phyloP scores from a whole-genome alignment of 208 protist species.

The Crithidia thermophila region DNA sequence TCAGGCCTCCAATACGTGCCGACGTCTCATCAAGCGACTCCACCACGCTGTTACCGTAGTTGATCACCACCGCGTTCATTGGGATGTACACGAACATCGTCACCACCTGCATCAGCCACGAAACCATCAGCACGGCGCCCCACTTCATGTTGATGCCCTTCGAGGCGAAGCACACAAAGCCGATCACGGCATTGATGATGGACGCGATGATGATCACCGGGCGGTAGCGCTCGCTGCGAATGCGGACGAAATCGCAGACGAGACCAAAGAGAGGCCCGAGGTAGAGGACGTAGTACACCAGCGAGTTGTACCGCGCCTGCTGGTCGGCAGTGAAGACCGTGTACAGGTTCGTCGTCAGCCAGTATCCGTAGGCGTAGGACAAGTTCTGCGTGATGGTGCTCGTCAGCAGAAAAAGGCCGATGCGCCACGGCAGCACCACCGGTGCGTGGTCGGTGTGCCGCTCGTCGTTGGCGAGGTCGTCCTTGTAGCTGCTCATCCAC shows the following conservation, averaged over 20 bases:
- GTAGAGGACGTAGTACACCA: slow-evolving; percentile 32
- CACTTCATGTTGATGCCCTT: slow-evolving; percentile 1
- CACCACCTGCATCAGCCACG: slow-evolving; percentile 29
- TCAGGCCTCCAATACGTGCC: slow-evolving; percentile 34
- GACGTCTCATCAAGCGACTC: slow-evolving; percentile 29
- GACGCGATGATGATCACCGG: slow-evolving; percentile 33
- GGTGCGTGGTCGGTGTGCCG: slow-evolving; percentile 14
- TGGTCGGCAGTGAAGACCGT: slow-evolving; percentile 13
- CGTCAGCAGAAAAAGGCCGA: slow-evolving; percentile 36
- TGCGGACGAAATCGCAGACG: slow-evolving; percentile 28
- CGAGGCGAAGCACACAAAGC: slow-evolving; percentile 25
- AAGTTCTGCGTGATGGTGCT: slow-evolving; percentile 41
- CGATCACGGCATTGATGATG: slow-evolving; percentile 27
- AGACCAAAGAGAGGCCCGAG: slow-evolving; percentile 42
- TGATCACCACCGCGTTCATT: slow-evolving; percentile 34
- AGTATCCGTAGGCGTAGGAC: slow-evolving; percentile 16
- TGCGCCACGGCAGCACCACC: slow-evolving; percentile 34
- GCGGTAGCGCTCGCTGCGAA: slow-evolving; percentile 36
- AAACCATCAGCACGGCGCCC: slow-evolving; percentile 17
- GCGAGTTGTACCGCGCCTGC: slow-evolving; percentile 22
- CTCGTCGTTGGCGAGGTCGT: slow-evolving; percentile 15
- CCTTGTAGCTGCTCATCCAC: slow-evolving; percentile 17
- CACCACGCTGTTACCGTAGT: slow-evolving; percentile 27
- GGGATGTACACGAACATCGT: slow-evolving; percentile 52
- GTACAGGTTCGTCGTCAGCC: slow-evolving; percentile 4